Evolutionary conservation across 306 rosid species (phyloP).

Genomic region (Dalbergia cultrata): DNA sequence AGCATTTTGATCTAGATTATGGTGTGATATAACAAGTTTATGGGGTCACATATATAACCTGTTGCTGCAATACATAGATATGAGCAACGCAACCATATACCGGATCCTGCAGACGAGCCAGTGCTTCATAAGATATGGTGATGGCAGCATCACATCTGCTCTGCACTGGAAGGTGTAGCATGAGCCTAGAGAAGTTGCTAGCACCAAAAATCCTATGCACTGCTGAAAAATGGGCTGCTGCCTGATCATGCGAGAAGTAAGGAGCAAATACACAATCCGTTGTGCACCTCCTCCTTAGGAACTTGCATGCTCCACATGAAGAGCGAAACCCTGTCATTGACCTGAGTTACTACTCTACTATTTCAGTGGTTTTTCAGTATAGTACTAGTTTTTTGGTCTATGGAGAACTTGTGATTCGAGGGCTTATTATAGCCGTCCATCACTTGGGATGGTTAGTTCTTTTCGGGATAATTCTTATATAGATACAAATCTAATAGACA

Average conservation of each 20-base stretch:
- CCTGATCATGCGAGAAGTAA: constrained; percentile 78
- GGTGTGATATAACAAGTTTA: constrained; percentile 14
- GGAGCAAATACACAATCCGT: constrained; percentile 80
- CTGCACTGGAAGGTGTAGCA: constrained; percentile 72
- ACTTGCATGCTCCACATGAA: constrained; percentile 95
- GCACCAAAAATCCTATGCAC: constrained; percentile 91
- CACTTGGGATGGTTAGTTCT: constrained; percentile 27
- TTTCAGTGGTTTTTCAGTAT: constrained; percentile 39
- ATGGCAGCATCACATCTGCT: constrained; percentile 76
- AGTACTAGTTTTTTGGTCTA: constrained; percentile 42
- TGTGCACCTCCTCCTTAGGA: constrained; percentile 79
- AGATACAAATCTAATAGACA: too few relatives aligned
- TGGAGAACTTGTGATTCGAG: constrained; percentile 48
- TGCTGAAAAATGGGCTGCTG: constrained; percentile 79
- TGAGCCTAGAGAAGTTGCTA: constrained; percentile 79
- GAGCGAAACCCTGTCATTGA: constrained; percentile 75
- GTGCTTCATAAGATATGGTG: constrained; percentile 81
- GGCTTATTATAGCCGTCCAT: constrained; percentile 66
- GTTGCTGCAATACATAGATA: constrained; percentile 80
- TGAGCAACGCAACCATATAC: constrained; percentile 83
- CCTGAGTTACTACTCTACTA: constrained; percentile 32
- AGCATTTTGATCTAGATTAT: neutral
- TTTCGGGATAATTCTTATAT: too few relatives aligned
- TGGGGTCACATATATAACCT: constrained; percentile 50
- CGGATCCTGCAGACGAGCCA: constrained; percentile 84